These are phyloP conservation scores for Teratosphaeria destructans DNA, from an alignment of 2,329 filamentous ascomycete genomes.

Conservation along the genomic window DNA sequence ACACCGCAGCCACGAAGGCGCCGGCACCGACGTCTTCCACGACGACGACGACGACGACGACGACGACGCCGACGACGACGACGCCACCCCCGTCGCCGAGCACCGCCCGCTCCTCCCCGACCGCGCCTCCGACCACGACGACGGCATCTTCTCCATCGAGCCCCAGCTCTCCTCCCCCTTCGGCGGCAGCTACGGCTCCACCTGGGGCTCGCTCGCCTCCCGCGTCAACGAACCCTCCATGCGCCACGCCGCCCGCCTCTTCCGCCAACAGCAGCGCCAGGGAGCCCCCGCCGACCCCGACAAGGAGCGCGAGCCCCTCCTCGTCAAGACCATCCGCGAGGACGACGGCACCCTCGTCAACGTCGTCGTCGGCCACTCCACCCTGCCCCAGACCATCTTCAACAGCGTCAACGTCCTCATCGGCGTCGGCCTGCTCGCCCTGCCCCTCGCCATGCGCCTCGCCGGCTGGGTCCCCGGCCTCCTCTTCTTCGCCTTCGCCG, in stretches of 20 bases:
- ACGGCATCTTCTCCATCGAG: constrained; percentile 39
- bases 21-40: constrained; percentile 20
- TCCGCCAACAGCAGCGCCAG: constrained; percentile 36
- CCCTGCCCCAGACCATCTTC: constrained; percentile 87
- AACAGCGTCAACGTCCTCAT: constrained; percentile 93
- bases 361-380: constrained; percentile 85
- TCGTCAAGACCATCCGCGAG: constrained; percentile 84
- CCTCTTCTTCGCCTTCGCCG: constrained; percentile 61
- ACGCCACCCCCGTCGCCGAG: constrained; percentile 3
- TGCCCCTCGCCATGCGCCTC: constrained; percentile 80
- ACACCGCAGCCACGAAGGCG: constrained; percentile 19
- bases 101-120: not conserved
- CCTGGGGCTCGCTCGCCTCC: constrained; percentile 49
- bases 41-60: constrained; percentile 15
- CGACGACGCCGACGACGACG: not conserved
- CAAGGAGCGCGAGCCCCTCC: constrained; percentile 53
- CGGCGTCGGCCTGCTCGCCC: constrained; percentile 76
- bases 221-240: constrained; percentile 47
- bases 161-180: constrained; percentile 55
- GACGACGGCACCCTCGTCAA: constrained; percentile 73
- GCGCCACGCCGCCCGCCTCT: constrained; percentile 44
- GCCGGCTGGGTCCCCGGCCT: constrained; percentile 82
- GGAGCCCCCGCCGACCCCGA: constrained; percentile 31
- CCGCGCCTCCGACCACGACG: constrained; percentile 19
- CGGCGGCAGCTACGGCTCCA: constrained; percentile 59